Conservation (phyloP, 169 alveolate species). For the Plasmodium vivax region DNA sequence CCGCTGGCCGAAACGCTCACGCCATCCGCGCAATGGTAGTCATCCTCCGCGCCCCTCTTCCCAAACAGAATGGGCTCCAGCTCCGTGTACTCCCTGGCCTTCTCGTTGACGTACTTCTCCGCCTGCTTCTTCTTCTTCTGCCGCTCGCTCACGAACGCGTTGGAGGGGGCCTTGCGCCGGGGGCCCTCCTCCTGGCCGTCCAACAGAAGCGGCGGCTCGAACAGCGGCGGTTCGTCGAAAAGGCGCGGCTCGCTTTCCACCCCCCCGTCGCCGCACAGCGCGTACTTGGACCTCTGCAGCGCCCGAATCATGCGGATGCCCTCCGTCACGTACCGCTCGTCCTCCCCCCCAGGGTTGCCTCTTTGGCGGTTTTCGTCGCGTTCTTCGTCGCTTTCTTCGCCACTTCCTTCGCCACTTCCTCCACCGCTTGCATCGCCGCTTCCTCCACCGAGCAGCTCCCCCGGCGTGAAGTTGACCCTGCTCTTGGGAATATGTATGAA, state of each 20-base stretch:
- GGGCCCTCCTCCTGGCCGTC: conserved; percentile 46
- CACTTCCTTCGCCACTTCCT: conserved; percentile 42
- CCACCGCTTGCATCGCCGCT: conserved; percentile 9
- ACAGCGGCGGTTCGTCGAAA: too few species aligned
- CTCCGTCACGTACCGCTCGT: conserved; percentile 76
- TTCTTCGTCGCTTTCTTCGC: conserved; percentile 8
- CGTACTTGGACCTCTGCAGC: conserved; percentile 80
- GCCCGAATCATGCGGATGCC: conserved; percentile 91
- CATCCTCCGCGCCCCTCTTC: conserved; percentile 23
- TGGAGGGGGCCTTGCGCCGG: conserved; percentile 65
- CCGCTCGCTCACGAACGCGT: conserved; percentile 31
- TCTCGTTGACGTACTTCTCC: conserved; percentile 36
- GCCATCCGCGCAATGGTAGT: not conserved
- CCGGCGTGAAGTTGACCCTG: conserved; percentile 92
- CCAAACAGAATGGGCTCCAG: conserved; percentile 36
- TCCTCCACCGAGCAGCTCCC: conserved; percentile 24
- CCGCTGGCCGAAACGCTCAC: not conserved
- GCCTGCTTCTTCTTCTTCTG: conserved; percentile 44
- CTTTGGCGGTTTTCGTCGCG: not conserved
- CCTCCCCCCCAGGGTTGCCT: conserved; percentile 25
- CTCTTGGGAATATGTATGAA: conserved; percentile 97
- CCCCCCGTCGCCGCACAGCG: conserved; percentile 60
- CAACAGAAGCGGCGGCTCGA: too few species aligned
- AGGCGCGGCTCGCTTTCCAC: conserved; percentile 55
- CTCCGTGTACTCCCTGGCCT: conserved; percentile 22